phyloP scores from a whole-genome alignment of 1,284 basidiomycete genomes.

The Heliocybe sulcata region DNA sequence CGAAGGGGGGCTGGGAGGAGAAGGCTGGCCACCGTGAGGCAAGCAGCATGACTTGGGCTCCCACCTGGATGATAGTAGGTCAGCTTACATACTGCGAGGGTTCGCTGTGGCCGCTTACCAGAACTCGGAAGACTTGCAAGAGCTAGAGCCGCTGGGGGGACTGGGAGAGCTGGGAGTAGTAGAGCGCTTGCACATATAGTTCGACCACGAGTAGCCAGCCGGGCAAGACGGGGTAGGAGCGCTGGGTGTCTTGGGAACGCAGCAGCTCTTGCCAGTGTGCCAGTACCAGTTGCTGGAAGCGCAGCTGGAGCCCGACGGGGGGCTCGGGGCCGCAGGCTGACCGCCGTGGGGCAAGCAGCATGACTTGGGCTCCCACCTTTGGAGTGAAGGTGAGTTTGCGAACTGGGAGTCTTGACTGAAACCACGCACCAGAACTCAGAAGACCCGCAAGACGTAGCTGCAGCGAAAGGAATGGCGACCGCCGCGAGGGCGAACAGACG shows the following conservation, averaged over 20 bases:
- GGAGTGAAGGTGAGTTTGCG: not conserved
- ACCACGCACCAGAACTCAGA: conserved; percentile 12
- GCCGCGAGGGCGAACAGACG: conserved; percentile 13
- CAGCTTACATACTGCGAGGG: not conserved
- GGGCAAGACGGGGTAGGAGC: not conserved
- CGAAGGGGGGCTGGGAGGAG: conserved; percentile 35
- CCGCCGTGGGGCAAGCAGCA: not conserved
- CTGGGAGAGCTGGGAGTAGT: conserved; percentile 4
- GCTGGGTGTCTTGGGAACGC: conserved; percentile 11
- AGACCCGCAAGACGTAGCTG: conserved; percentile 10
- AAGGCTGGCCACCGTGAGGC: conserved; percentile 36
- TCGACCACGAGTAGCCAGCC: conserved; percentile 5
- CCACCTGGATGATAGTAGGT: conserved; percentile 27
- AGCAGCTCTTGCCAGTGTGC: conserved; percentile 11
- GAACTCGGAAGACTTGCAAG: conserved; percentile 14
- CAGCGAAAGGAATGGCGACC: conserved; percentile 18
- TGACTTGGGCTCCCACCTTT: not conserved
- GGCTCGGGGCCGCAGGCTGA: not conserved
- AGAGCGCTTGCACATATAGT: conserved; percentile 6
- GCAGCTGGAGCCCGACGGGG: not conserved
- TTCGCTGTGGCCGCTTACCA: not conserved
- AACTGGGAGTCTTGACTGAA: not conserved
- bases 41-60: conserved; percentile 38
- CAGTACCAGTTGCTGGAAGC: not conserved
- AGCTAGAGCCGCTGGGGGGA: conserved; percentile 11